Base-by-base conservation (phyloP, 1,284 basidiomycete species). In the Puccinia sorghi region DNA sequence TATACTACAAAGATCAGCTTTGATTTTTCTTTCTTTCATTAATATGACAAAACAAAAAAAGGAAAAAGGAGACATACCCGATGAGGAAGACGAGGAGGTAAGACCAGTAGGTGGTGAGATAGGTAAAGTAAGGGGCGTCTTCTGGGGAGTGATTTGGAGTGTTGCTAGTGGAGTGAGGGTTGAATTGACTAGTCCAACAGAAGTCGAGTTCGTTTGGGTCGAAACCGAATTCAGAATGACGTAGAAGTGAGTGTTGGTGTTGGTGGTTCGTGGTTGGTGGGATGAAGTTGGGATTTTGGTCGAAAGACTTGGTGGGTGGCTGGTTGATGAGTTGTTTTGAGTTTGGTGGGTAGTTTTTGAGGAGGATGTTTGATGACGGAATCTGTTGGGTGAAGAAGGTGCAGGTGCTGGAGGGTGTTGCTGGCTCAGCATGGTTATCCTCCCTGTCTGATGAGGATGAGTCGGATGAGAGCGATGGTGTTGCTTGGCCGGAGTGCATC, bases 11-110 rank as follows among this genome's bases (percentile, higher is more conserved):
- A n/a, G n/a, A n/a, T n/a, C n/a, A n/a, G n/a, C n/a, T n/a, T n/a
- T n/a, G n/a, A n/a, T n/a, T n/a, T n/a, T n/a, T n/a, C n/a, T n/a
- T n/a, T n/a, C n/a, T n/a, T n/a, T n/a, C n/a, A n/a, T 97, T 80
- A 96, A 88, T 80, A 95, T 87, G 82, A 96, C 87, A 86, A 94
- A 22, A 41, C 25, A 11, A 41, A 13, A 20, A 27, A 11, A 39
- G 67, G 54, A 25, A 22, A 80, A 17, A 83, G 80, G 59, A 83
- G 81, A 67, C 50, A n/a, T 83, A 79, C 80, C 80, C 71, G 39
- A 57, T 48, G 11, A 73, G 17, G 17, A 72, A 48, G 17, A 39
- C 22, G 4, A 32, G 79, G 50, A 84, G 63, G 81, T 81, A 84
- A 50, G 76, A 80, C 80, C 83, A 80, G 74, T 83, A 84, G 27